Evolutionary conservation across 2,329 filamentous ascomycete genomes (phyloP).

Genomic region (Botrytis byssoidea): DNA sequence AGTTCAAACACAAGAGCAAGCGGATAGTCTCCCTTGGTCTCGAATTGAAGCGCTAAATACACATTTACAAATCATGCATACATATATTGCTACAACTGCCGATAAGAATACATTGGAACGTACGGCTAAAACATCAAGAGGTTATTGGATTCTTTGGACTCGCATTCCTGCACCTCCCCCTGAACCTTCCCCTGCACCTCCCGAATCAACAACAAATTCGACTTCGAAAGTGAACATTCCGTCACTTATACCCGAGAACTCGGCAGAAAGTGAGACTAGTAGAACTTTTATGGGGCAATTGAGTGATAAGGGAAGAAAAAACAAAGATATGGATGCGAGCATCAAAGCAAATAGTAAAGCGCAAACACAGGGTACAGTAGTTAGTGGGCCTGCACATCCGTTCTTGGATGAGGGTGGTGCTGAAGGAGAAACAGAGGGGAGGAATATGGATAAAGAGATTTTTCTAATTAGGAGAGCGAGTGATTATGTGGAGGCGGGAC

Average conservation of each 20-base stretch:
- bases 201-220: conserved; percentile 25
- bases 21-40: conserved; percentile 49
- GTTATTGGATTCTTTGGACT: conserved; percentile 71
- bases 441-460: conserved; percentile 53
- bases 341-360: not conserved
- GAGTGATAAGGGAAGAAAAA: not conserved
- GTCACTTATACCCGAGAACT: conserved; percentile 24
- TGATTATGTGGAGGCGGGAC: conserved; percentile 44
- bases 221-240: conserved; percentile 20
- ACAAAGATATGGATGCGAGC: not conserved
- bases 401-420: conserved; percentile 27
- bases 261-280: conserved; percentile 11
- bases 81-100: conserved; percentile 47
- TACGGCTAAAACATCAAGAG: conserved; percentile 64
- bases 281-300: not conserved
- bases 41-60: conserved; percentile 63
- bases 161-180: conserved; percentile 49
- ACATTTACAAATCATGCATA: conserved; percentile 61
- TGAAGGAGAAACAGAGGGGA: not conserved
- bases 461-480: conserved; percentile 60
- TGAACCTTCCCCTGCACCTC: conserved; percentile 40
- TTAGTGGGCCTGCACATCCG: conserved; percentile 36
- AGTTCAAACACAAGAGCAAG: conserved; percentile 30
- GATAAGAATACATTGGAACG: conserved; percentile 53
- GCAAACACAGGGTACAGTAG: conserved; percentile 27